Evolutionary conservation across 345 rosid genomes (phyloP), one percentile per base, ranked within the genome.

Genomic region (Capsella bursapastoris): DNA sequence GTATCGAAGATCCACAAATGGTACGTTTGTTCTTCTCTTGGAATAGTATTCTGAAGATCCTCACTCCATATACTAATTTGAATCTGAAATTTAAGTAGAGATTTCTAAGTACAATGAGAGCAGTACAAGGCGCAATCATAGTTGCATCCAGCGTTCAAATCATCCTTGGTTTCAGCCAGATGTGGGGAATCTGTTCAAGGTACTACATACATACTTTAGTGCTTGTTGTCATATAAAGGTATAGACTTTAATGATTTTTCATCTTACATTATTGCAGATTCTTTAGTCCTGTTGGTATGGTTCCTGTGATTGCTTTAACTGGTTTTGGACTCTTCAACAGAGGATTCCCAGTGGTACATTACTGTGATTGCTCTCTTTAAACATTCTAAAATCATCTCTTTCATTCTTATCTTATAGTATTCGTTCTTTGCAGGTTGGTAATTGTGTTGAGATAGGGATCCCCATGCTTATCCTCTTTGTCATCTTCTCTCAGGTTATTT

Each of bases 141-240:
- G 97, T 95, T 63, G 89, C 97, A 82, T 95, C 99, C 55, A 95
- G 97, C 74, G 80, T 95, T 77, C 97, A 95, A 74, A 95, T 92
- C 74, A 88, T 95, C 66, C 83, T 95, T 45, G 99, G 97, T 47
- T 95, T 86, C 79, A 95, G 99, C 79, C 99, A 92, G 58, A 73
- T 95, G 75, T 92, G 99, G 99, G 97, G 86, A 32, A 90, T 95
- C 28, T 92, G 92, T 82, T 87, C 99, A 83, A 89, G 99, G 98
- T 94, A 15, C 25, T 18, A 6, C n/a, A 69, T 27, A 38, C 49
- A 63, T 10, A 43, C 13, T 16, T n/a, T 29, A 6, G 18, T 70
- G 4, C 14, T 77, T 64, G 47, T 57, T 64, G 3, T 12, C 52
- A 70, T 48, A 8, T n/a, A 63, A 70, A 37, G 45, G 67, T 56